Evolutionary conservation across 805 yeast genomes (phyloP).

Genomic region (Sugiyamaella smithiae): DNA sequence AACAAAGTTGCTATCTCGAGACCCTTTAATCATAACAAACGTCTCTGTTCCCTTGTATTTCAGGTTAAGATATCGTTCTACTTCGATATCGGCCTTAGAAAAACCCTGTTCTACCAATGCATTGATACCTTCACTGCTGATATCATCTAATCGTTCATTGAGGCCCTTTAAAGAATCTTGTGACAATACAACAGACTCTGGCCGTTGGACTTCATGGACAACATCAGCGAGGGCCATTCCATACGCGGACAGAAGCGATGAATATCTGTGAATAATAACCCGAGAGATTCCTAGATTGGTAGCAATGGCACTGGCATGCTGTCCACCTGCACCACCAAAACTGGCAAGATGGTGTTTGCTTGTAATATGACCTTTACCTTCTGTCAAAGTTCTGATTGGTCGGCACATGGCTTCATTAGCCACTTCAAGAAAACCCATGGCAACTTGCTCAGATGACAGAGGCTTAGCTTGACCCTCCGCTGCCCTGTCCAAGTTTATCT

Average conservation of each 20-base stretch:
- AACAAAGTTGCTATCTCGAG: slow-evolving; percentile 15
- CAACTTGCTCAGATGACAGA: slow-evolving; percentile 64
- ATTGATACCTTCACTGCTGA: slow-evolving; percentile 43
- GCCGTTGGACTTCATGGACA: slow-evolving; percentile 75
- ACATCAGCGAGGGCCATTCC: slow-evolving; percentile 88
- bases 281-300: slow-evolving; percentile 62
- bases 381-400: slow-evolving; percentile 81
- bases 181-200: slow-evolving; percentile 50
- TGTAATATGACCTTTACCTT: slow-evolving; percentile 72
- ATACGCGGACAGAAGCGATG: slow-evolving; percentile 81
- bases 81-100: slow-evolving; percentile 40
- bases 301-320: slow-evolving; percentile 79
- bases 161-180: slow-evolving; percentile 36
- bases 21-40: slow-evolving; percentile 58
- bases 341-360: slow-evolving; percentile 70
- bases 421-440: slow-evolving; percentile 75
- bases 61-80: slow-evolving; percentile 70
- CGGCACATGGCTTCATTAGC: slow-evolving; percentile 91
- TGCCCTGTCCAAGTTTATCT: slow-evolving; percentile 51
- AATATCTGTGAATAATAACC: slow-evolving; percentile 73
- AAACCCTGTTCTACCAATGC: slow-evolving; percentile 56
- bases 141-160: slow-evolving; percentile 43
- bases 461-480: slow-evolving; percentile 33
- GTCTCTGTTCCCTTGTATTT: slow-evolving; percentile 91
- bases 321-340: slow-evolving; percentile 95